phyloP scores from a whole-genome alignment of 352 stramenopile genomes.

The Globisporangium sylvaticum region DNA sequence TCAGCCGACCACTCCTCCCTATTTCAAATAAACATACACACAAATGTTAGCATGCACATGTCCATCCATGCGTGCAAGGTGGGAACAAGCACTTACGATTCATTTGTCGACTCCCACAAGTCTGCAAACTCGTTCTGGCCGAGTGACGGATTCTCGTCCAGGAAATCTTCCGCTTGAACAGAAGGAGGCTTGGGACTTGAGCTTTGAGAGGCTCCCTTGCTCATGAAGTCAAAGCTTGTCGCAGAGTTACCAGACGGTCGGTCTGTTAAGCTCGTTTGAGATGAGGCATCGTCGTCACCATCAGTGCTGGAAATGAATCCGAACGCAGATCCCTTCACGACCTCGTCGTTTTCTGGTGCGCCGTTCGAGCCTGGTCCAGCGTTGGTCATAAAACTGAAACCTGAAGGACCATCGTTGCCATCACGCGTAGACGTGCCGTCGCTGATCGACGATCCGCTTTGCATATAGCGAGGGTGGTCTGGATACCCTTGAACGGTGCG shows the following conservation, averaged over 20 bases:
- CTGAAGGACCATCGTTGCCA: conserved; percentile 22
- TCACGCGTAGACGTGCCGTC: conserved; percentile 20
- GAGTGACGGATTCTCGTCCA: conserved; percentile 40
- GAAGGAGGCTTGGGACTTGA: conserved; percentile 23
- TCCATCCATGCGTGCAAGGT: background rate
- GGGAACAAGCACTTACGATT: conserved; percentile 48
- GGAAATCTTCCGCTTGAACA: conserved; percentile 54
- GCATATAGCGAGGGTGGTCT: conserved; percentile 21
- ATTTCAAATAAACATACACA: conserved; percentile 13
- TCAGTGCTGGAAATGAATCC: conserved; percentile 64
- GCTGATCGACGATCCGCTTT: conserved; percentile 21
- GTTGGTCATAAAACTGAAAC: conserved; percentile 48
- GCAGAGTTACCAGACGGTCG: conserved; percentile 36
- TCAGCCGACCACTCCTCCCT: conserved; percentile 78
- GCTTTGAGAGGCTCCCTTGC: conserved; percentile 16
- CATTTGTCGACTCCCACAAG: conserved; percentile 75
- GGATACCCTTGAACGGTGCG: conserved; percentile 27
- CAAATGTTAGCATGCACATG: conserved; percentile 7
- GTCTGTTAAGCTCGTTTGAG: conserved; percentile 39
- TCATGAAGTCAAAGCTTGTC: conserved; percentile 39
- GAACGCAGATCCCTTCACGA: conserved; percentile 52
- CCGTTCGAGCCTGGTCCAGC: background rate
- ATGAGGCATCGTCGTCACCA: conserved; percentile 38
- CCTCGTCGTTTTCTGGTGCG: conserved; percentile 11
- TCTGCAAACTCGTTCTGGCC: conserved; percentile 60